Percentiles rank a stretch among this genome's conserved stretches.
phyloP scores from a whole-genome alignment of 495 filamentous ascomycete genomes.

The Pyrenopolyporus hunteri region DNA sequence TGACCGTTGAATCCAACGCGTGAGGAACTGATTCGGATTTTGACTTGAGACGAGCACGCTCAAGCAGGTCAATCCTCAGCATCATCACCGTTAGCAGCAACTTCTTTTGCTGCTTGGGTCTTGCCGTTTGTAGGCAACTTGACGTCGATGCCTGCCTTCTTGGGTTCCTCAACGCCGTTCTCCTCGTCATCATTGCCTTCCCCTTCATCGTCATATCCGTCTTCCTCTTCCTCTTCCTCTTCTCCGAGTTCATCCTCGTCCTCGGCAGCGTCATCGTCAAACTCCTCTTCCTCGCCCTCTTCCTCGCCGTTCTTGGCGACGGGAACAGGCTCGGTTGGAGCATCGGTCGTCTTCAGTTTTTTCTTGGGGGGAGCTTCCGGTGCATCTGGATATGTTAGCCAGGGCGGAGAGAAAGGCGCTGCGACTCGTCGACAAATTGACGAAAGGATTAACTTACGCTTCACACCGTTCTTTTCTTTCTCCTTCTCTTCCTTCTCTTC shows the following conservation, averaged over 20 bases:
- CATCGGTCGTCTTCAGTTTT: slow-evolving; percentile 51
- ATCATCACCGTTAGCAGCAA: slow-evolving; percentile 30
- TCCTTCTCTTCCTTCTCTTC: slow-evolving; percentile 35
- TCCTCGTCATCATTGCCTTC: slow-evolving; percentile 46
- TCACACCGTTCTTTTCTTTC: slow-evolving; percentile 38
- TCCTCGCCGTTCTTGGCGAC: slow-evolving; percentile 42
- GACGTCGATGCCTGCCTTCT: slow-evolving; percentile 45
- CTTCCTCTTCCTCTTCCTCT: slow-evolving; percentile 46
- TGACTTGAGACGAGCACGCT: not conserved
- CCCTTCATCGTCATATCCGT: slow-evolving; percentile 44
- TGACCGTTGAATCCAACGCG: not conserved
- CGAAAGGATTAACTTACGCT: slow-evolving; percentile 32
- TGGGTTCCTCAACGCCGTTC: slow-evolving; percentile 40
- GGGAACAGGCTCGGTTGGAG: slow-evolving; percentile 37
- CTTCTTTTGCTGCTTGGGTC: slow-evolving; percentile 36
- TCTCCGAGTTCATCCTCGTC: slow-evolving; percentile 44
- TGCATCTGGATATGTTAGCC: slow-evolving; percentile 22
- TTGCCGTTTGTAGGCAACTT: slow-evolving; percentile 45
- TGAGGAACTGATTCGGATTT: not conserved
- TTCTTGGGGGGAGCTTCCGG: slow-evolving; percentile 55
- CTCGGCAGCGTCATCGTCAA: slow-evolving; percentile 37
- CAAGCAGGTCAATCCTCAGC: slow-evolving; percentile 19
- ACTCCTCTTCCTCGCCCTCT: slow-evolving; percentile 42
- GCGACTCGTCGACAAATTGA: not conserved
- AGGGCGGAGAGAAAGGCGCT: not conserved